Evolutionary conservation across 202 grass and related monocot species (phyloP).

Genomic region (Bolboschoenoplectus hybrid): DNA sequence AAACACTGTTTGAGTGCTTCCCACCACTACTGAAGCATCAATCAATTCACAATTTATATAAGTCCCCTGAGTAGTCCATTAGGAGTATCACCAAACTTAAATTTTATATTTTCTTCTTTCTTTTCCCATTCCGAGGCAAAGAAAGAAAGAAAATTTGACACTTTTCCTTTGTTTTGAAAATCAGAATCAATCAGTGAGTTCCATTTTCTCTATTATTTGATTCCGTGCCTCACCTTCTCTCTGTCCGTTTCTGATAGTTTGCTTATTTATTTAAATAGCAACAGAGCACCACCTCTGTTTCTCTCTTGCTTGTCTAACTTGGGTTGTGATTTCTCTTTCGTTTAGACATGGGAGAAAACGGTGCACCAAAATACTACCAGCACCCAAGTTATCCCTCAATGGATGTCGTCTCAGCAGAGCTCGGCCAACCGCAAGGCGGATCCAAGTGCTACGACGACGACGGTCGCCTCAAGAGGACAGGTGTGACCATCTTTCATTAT

Average conservation of each 20-base stretch:
- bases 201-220: neutral
- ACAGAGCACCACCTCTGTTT: neutral
- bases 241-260: neutral
- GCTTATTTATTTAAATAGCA: neutral
- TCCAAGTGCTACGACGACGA: constrained; percentile 93
- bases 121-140: constrained; percentile 30
- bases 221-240: constrained; percentile 15
- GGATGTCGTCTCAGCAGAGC: constrained; percentile 57
- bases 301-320: constrained; percentile 39
- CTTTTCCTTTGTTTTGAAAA: neutral
- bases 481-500: constrained; percentile 27
- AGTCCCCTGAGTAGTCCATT: neutral
- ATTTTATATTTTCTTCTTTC: neutral
- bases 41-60: neutral
- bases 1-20: neutral
- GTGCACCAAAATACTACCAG: constrained; percentile 38
- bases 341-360: constrained; percentile 63
- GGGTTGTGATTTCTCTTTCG: neutral
- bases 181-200: constrained; percentile 27
- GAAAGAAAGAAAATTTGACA: neutral
- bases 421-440: constrained; percentile 44
- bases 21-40: neutral
- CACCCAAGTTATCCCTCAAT: constrained; percentile 44
- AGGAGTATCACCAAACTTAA: neutral
- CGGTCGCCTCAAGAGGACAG: constrained; percentile 75